Evolutionary conservation across 768 basidiomycete genomes (phyloP).

Genomic region (Mycena crocata): DNA sequence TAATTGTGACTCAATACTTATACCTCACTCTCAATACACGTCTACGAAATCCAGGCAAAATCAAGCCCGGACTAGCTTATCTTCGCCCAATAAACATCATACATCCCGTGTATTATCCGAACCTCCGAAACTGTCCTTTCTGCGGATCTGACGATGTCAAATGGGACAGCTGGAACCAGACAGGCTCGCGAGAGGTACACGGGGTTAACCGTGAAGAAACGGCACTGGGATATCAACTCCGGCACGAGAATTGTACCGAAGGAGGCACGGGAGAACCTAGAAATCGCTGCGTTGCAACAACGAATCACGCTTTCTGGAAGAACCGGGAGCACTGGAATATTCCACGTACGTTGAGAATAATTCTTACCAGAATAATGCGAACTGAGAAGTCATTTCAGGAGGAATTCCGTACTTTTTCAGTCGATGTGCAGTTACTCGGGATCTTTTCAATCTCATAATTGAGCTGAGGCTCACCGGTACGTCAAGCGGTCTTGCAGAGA

Average conservation of each 20-base stretch:
- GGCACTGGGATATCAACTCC: slow-evolving; percentile 29
- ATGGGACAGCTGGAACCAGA: not conserved
- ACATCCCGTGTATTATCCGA: slow-evolving; percentile 37
- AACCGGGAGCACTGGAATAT: slow-evolving; percentile 35
- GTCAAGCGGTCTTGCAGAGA: slow-evolving; percentile 35
- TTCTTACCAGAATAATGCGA: not conserved
- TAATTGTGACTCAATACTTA: not conserved
- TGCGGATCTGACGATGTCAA: slow-evolving; percentile 22
- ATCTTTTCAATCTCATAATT: slow-evolving; percentile 40
- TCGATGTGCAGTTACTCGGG: slow-evolving; percentile 29
- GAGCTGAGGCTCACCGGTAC: slow-evolving; percentile 36
- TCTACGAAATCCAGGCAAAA: not conserved
- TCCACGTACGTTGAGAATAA: slow-evolving; percentile 25
- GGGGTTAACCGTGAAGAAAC: slow-evolving; percentile 30
- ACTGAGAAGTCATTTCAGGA: not conserved
- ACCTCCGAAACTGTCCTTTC: slow-evolving; percentile 21
- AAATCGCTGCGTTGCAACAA: slow-evolving; percentile 25
- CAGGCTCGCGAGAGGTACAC: slow-evolving; percentile 34
- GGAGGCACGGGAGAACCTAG: not conserved
- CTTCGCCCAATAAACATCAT: slow-evolving; percentile 37
- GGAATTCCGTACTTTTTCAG: slow-evolving; percentile 1
- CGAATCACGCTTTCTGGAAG: slow-evolving; percentile 36
- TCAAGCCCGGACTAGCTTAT: slow-evolving; percentile 26
- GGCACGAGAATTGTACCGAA: slow-evolving; percentile 28
- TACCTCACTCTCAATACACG: not conserved